Conservation (phyloP, 345 rosid genomes). For the Euphorbia lathyris region DNA sequence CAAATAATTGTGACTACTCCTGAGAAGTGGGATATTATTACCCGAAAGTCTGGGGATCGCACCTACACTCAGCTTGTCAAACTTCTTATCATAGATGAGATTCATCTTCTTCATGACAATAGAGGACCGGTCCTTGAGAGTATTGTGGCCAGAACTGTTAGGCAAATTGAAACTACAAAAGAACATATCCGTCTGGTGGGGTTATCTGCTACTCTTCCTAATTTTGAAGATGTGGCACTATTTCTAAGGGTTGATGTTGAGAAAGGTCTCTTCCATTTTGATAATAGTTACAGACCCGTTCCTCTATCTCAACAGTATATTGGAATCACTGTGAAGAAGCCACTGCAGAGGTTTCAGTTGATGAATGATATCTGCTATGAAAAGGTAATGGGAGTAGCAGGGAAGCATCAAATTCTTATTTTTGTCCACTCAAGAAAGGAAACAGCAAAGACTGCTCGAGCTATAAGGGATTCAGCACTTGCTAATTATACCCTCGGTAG, state of each 20-base stretch:
- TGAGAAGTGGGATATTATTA: slow-evolving; percentile 96
- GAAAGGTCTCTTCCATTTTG: slow-evolving; percentile 80
- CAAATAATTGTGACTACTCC: slow-evolving; percentile 97
- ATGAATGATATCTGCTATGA: slow-evolving; percentile 95
- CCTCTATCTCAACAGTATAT: slow-evolving; percentile 91
- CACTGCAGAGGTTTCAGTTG: slow-evolving; percentile 92
- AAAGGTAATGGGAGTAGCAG: slow-evolving; percentile 86
- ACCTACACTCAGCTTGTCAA: slow-evolving; percentile 88
- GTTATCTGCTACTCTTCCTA: slow-evolving; percentile 90
- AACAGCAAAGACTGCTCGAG: slow-evolving; percentile 84
- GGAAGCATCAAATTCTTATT: slow-evolving; percentile 93
- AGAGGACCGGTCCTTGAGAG: slow-evolving; percentile 99
- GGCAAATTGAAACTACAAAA: slow-evolving; percentile 89
- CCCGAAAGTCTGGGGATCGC: slow-evolving; percentile 99
- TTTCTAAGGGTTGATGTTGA: slow-evolving; percentile 71
- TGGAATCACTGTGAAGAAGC: slow-evolving; percentile 86
- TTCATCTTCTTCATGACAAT: slow-evolving; percentile 95
- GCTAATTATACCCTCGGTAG: slow-evolving; percentile 77
- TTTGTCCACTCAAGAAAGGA: slow-evolving; percentile 98
- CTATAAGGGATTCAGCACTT: slow-evolving; percentile 80
- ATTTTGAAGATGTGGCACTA: slow-evolving; percentile 88
- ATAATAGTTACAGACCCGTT: slow-evolving; percentile 92
- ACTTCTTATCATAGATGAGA: slow-evolving; percentile 90
- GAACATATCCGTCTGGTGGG: slow-evolving; percentile 95
- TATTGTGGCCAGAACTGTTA: slow-evolving; percentile 92